Base-by-base conservation (phyloP, 2,329 filamentous ascomycete genomes). In the Aurifilum marmelostoma region DNA sequence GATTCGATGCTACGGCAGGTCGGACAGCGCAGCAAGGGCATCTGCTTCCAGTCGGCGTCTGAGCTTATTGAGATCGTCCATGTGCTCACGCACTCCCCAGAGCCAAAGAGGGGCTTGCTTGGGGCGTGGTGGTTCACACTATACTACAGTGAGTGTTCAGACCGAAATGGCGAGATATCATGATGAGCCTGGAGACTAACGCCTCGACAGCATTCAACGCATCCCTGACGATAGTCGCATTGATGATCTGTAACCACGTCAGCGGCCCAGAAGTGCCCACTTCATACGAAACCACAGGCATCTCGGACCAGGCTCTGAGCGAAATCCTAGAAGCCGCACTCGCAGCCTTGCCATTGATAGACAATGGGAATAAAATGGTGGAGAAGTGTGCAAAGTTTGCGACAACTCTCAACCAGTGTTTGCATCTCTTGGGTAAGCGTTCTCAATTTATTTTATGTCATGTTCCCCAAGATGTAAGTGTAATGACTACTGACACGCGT, bases 121-220 rank as follows among this genome's bases (percentile, higher is more conserved):
- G 76, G 76, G 1, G 76, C 76, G 0, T 77, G 76, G 76, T 77
- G 76, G 73, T 78, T 77, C 24, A 76, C 75, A 0, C 69, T 77
- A 3, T 77, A 77, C 37, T 77, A 76, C 39, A 76, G 76, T 77
- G 27, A 67, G 76, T 72, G n/a, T 14, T 9, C 5, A 27, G 18
- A 6, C 41, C 11, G 6, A 61, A 9, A 21, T 5, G 3, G 3
- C 21, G 18, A 54, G 12, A 27, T 2, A n/a, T n/a, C 34, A 34
- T 4, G 34, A 34, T 8, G 8, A 34, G 4, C 34, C 34, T 34
- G 34, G 34, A 34, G 34, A 24, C 27, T 6, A 2, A 29, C 27
- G n/a, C 6, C 24, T 41, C 2, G 5, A 14, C 41, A 74, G 73
- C 73, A 7, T 69, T 75, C 29, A 75, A 75, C 41, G 73, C 73